phyloP scores from a whole-genome alignment of 1,284 basidiomycete species.

The Sanghuangporus baumii region DNA sequence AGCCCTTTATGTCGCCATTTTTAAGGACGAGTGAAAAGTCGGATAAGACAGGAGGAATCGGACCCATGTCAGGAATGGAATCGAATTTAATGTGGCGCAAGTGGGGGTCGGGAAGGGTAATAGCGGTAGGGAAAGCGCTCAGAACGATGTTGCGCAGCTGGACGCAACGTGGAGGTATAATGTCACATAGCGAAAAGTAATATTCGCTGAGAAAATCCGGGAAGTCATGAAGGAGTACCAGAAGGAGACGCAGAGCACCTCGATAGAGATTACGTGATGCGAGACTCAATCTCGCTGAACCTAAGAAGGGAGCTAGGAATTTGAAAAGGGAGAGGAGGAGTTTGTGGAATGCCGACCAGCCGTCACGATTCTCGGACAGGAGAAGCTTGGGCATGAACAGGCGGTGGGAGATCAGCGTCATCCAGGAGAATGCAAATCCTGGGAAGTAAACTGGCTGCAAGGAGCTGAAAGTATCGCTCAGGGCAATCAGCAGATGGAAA shows the following conservation, averaged over 20 bases:
- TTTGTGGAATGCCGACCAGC: conserved; percentile 96
- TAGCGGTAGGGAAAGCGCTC: conserved; percentile 89
- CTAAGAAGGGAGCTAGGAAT: conserved; percentile 91
- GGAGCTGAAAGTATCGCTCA: conserved; percentile 95
- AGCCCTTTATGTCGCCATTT: conserved; percentile 68
- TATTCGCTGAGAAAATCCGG: conserved; percentile 97
- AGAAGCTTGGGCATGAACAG: conserved; percentile 97
- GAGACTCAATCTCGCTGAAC: conserved; percentile 71
- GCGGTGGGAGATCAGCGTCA: conserved; percentile 92
- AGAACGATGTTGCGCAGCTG: conserved; percentile 97
- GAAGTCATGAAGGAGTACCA: conserved; percentile 97
- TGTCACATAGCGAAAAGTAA: conserved; percentile 93
- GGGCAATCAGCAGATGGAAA: conserved; percentile 82
- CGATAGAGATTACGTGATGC: conserved; percentile 89
- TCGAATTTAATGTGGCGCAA: conserved; percentile 68
- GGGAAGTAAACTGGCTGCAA: conserved; percentile 97
- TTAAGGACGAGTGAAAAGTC: conserved; percentile 84
- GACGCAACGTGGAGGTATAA: conserved; percentile 88
- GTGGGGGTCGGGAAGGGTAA: conserved; percentile 86
- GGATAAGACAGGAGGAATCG: conserved; percentile 84
- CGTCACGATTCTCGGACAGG: conserved; percentile 80
- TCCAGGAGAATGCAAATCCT: conserved; percentile 97
- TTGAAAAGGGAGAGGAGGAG: conserved; percentile 89
- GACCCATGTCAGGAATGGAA: conserved; percentile 80
- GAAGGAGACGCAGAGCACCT: conserved; percentile 86